Evolutionary conservation across 805 yeast species (phyloP).

Genomic region (Ogataea paraovalis): DNA sequence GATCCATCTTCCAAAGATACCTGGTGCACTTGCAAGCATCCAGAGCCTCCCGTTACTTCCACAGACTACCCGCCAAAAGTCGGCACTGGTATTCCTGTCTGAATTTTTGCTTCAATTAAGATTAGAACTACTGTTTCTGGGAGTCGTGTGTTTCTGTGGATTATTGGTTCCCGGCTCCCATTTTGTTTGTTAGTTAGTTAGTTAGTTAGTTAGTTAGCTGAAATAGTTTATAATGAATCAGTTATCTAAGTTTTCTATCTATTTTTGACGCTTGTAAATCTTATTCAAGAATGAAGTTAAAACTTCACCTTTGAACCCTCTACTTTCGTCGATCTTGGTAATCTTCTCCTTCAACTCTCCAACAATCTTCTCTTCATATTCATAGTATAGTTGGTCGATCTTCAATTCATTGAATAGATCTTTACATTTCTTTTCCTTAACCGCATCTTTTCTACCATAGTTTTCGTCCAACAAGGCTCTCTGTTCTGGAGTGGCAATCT

Average conservation of each 20-base stretch:
- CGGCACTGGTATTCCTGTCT: slow-evolving; percentile 29
- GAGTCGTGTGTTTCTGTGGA: too few relatives aligned
- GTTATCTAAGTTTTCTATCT: slow-evolving; percentile 15
- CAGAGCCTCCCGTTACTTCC: slow-evolving; percentile 22
- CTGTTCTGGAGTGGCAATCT: slow-evolving; percentile 74
- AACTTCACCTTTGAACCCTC: slow-evolving; percentile 92
- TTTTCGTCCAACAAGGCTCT: slow-evolving; percentile 77
- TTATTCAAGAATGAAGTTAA: slow-evolving; percentile 79
- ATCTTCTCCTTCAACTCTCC: slow-evolving; percentile 61
- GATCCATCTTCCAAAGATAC: slow-evolving; percentile 29
- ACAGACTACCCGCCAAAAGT: slow-evolving; percentile 35
- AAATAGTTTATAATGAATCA: background rate
- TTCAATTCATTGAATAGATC: slow-evolving; percentile 69
- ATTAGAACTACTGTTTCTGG: too few relatives aligned
- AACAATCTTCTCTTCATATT: slow-evolving; percentile 80
- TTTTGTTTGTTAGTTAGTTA: background rate
- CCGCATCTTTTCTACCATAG: slow-evolving; percentile 80
- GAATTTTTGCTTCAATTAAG: background rate
- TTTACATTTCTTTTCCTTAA: slow-evolving; percentile 66
- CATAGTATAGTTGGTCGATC: slow-evolving; percentile 64
- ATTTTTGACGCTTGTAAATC: slow-evolving; percentile 92
- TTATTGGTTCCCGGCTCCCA: too few relatives aligned
- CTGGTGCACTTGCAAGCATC: slow-evolving; percentile 36
- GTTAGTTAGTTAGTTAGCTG: background rate
- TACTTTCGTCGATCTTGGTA: slow-evolving; percentile 72